Conservation (phyloP, 2,329 filamentous ascomycete genomes). For the Tolypocladium sp. region DNA sequence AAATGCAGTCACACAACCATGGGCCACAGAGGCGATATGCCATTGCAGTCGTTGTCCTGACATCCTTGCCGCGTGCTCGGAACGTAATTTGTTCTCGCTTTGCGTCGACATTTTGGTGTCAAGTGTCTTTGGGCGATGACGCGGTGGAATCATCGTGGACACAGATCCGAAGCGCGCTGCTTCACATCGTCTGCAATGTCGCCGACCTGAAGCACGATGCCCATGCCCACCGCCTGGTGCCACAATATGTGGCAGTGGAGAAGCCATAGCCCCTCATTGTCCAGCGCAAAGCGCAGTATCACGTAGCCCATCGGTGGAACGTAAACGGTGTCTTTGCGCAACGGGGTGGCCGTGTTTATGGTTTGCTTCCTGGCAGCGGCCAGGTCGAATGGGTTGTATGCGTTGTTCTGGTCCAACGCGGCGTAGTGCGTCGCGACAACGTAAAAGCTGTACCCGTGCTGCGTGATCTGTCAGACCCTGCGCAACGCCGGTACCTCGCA, state of each 20-base stretch:
- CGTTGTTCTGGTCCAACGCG: constrained; percentile 1
- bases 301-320: constrained; percentile 24
- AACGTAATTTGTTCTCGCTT: not conserved
- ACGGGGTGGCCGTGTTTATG: constrained; percentile 12
- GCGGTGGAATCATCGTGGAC: constrained; percentile 2
- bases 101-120: not conserved
- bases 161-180: not conserved
- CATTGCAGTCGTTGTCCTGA: not conserved
- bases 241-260: constrained; percentile 28
- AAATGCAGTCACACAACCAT: not conserved
- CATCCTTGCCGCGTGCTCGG: not conserved
- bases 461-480: not conserved
- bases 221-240: constrained; percentile 25
- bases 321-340: constrained; percentile 19
- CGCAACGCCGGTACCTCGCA: not conserved
- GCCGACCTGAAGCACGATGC: constrained; percentile 6
- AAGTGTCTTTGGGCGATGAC: not conserved
- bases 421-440: constrained; percentile 5
- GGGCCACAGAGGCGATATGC: not conserved
- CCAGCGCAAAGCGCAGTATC: constrained; percentile 21
- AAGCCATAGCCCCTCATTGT: constrained; percentile 27
- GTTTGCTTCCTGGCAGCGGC: not conserved
- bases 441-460: constrained; percentile 12
- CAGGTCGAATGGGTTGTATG: constrained; percentile 8
- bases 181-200: not conserved